These are phyloP conservation scores for Kwoniella dendrophila DNA, from an alignment of 768 basidiomycete species.

Conservation along the genomic window DNA sequence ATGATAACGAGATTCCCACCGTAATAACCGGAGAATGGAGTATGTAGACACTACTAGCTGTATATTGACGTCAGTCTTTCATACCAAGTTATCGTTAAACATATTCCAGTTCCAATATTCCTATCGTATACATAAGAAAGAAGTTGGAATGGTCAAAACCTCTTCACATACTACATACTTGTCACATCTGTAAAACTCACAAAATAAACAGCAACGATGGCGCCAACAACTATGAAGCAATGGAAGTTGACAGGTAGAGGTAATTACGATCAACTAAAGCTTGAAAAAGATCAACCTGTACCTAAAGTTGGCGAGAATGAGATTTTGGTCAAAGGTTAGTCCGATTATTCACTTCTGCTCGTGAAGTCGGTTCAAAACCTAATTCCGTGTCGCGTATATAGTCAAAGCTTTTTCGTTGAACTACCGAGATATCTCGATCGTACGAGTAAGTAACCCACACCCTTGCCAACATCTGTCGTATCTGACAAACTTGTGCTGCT, in stretches of 20 bases:
- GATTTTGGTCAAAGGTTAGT: conserved; percentile 16
- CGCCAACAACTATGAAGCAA: conserved; percentile 15
- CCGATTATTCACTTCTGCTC: background rate
- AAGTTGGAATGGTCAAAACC: too few species aligned
- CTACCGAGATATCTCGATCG: conserved; percentile 24
- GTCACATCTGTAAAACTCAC: background rate
- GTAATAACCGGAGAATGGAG: too few species aligned
- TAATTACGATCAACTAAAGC: conserved; percentile 12
- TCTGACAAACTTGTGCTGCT: background rate
- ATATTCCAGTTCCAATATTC: too few species aligned
- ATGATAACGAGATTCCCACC: too few species aligned
- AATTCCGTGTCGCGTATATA: background rate
- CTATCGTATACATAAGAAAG: too few species aligned
- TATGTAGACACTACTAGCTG: too few species aligned
- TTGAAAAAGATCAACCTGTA: conserved; percentile 11
- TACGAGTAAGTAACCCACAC: conserved; percentile 4
- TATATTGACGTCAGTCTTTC: too few species aligned
- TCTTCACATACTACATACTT: too few species aligned
- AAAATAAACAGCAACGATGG: background rate
- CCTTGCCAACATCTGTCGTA: background rate
- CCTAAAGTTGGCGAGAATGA: conserved; percentile 20
- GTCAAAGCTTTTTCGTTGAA: conserved; percentile 25
- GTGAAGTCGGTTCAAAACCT: background rate
- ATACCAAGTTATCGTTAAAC: too few species aligned
- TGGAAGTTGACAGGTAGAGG: conserved; percentile 18